phyloP scores from a whole-genome alignment of 202 grass and related monocot species.

The Elaeis oleifera region DNA sequence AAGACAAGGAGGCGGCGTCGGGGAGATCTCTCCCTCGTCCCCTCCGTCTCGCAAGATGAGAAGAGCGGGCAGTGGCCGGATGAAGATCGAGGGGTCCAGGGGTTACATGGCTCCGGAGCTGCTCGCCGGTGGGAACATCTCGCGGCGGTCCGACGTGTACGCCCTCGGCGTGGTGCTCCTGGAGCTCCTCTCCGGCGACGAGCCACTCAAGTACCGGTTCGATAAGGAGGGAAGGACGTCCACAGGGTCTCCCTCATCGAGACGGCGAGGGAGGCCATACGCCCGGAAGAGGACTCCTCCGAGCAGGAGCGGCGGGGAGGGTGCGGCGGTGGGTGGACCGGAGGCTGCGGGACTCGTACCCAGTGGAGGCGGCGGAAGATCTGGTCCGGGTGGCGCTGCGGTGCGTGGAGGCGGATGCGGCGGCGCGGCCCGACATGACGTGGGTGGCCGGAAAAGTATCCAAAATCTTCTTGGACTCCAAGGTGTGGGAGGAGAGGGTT shows the following conservation, averaged over 20 bases:
- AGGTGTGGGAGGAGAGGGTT: slow-evolving; percentile 39
- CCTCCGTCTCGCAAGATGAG: not conserved
- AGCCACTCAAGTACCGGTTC: slow-evolving; percentile 38
- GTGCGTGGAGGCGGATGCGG: slow-evolving; percentile 24
- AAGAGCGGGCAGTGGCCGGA: not conserved
- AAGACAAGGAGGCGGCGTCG: not conserved
- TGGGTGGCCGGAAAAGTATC: slow-evolving; percentile 71
- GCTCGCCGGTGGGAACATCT: not conserved
- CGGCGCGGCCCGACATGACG: slow-evolving; percentile 42
- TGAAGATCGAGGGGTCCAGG: slow-evolving; percentile 15
- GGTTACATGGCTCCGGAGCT: slow-evolving; percentile 41
- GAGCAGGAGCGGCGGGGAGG: slow-evolving; percentile 17
- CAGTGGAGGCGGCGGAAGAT: slow-evolving; percentile 40
- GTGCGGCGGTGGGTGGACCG: slow-evolving; percentile 55
- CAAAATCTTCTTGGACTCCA: slow-evolving; percentile 47
- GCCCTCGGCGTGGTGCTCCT: slow-evolving; percentile 55
- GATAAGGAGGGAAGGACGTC: slow-evolving; percentile 37
- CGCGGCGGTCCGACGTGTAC: slow-evolving; percentile 47
- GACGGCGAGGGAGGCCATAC: slow-evolving; percentile 30
- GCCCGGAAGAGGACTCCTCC: not conserved
- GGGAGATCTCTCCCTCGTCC: no score
- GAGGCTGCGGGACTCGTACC: slow-evolving; percentile 68
- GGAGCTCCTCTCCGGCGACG: slow-evolving; percentile 47
- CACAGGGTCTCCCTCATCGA: slow-evolving; percentile 42
- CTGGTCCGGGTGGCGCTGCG: slow-evolving; percentile 47